Evolutionary conservation across 192 early-diverging fungal genomes (phyloP).

Genomic region (Podochytrium sp.): DNA sequence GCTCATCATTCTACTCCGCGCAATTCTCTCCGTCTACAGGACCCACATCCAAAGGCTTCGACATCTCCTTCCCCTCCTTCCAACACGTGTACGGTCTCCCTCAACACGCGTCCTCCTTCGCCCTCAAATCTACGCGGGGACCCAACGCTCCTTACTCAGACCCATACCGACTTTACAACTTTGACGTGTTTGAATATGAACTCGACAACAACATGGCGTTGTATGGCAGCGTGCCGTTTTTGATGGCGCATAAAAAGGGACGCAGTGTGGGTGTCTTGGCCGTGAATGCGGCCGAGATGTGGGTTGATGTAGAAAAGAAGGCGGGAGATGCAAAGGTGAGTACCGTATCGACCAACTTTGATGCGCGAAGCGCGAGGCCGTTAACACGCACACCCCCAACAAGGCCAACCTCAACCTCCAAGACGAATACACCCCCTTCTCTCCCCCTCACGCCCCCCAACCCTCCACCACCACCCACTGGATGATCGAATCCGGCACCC

Average conservation of each 20-base stretch:
- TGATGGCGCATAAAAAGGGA: slow-evolving; percentile 85
- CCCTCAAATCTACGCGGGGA: slow-evolving; percentile 87
- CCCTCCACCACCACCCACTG: slow-evolving; percentile 80
- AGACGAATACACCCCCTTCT: neutral
- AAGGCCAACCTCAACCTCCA: neutral
- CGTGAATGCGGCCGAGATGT: slow-evolving; percentile 96
- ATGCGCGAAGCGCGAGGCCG: neutral
- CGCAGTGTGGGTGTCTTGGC: slow-evolving; percentile 81
- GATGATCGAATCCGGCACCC: slow-evolving; percentile 87
- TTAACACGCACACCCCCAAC: neutral
- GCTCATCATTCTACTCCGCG: neutral
- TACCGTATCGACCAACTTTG: too few relatives aligned
- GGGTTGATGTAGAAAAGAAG: slow-evolving; percentile 90
- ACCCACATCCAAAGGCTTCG: slow-evolving; percentile 91
- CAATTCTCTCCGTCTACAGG: slow-evolving; percentile 57
- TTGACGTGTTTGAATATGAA: slow-evolving; percentile 98
- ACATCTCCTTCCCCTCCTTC: slow-evolving; percentile 86
- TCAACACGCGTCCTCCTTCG: slow-evolving; percentile 86
- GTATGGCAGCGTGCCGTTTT: slow-evolving; percentile 93
- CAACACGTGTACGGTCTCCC: slow-evolving; percentile 94
- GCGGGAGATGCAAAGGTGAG: neutral
- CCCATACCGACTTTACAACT: slow-evolving; percentile 95
- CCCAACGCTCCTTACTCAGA: slow-evolving; percentile 74
- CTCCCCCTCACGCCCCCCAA: slow-evolving; percentile 1
- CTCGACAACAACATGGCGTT: slow-evolving; percentile 95